Evolutionary conservation across 148 eudicot genomes (phyloP), one percentile per base, ranked within the genome.

Genomic region (Vaccinium corymbosum): DNA sequence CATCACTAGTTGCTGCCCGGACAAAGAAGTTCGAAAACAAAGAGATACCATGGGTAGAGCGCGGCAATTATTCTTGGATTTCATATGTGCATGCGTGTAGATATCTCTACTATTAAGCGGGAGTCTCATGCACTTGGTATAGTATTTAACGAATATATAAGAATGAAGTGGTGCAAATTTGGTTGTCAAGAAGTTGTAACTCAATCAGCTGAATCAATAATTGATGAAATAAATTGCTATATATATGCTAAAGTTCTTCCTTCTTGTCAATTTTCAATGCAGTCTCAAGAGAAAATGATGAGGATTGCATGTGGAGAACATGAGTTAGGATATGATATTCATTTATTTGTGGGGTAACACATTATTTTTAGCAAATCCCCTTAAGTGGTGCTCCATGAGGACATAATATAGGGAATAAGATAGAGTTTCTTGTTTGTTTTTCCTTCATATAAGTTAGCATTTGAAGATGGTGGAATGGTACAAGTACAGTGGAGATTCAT

Each of bases 1-100:
- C 92, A 90, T 71, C 92, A 90, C 52, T 90, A 89, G 81, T 35
- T 20, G 59, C 19, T 35, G 46, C 71, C 50, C 8, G 2, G 14
- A 9, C 10, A 8, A 73, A 35, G 49, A 73, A 38, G 11, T 13
- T 13, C 70, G 15, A 48, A 49, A 4, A 12, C 12, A 17, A 25
- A 7, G 7, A 8, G n/a, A 49, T 1, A 20, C 49, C 49, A 9
- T 11, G 3, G 27, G 2, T 7, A 19, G 13, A 79, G 22, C 9
- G 7, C 4, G 61, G 25, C 6, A 25, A 25, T 25, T 13, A 7
- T 27, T 27, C 29, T 68, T 11, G 38, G 35, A 68, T 68, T 25
- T 68, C 42, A 4, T 1, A 25, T 25, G 35, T 68, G 27, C 73
- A 27, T 13, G 73, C 17, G 4, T 68, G 17, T 68, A 29, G 27